Conservation (phyloP, 768 basidiomycete species). For the Trametes coccinea region DNA sequence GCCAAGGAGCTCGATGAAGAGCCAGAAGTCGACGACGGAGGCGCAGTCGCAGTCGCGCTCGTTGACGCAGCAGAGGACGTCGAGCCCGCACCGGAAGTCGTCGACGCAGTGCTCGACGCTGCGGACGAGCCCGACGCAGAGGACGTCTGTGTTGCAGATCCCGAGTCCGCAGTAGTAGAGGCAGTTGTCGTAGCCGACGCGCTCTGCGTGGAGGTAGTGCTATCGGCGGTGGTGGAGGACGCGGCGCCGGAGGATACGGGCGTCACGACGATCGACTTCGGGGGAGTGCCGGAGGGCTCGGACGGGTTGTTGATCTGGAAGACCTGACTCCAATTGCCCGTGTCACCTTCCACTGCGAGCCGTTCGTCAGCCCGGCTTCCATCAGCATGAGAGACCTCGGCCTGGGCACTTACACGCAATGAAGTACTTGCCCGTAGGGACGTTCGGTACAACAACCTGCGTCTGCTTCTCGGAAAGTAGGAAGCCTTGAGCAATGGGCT, state of each 20-base stretch:
- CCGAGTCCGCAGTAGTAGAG: neutral
- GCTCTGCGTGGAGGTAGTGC: neutral
- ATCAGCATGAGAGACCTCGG: neutral
- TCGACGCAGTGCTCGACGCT: neutral
- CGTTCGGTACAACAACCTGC: neutral
- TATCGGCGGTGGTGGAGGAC: neutral
- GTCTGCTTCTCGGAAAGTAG: neutral
- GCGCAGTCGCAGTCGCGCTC: neutral
- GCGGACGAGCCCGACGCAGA: neutral
- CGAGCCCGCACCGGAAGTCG: neutral
- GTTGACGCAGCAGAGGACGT: neutral
- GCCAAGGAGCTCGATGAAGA: neutral
- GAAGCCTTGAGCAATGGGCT: neutral
- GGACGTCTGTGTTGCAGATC: neutral
- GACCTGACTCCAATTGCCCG: neutral
- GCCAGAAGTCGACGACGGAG: neutral
- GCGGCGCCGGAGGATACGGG: neutral
- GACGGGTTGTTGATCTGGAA: slow-evolving; percentile 1
- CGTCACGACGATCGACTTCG: neutral
- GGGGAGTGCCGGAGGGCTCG: slow-evolving; percentile 1
- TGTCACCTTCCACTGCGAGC: neutral
- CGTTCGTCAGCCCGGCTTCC: neutral
- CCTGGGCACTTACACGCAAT: neutral
- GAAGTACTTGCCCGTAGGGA: slow-evolving; percentile 1
- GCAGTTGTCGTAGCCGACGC: neutral